Conservation (phyloP, 2,329 filamentous ascomycete species). For the Neopestalotiopsis clavispora region DNA sequence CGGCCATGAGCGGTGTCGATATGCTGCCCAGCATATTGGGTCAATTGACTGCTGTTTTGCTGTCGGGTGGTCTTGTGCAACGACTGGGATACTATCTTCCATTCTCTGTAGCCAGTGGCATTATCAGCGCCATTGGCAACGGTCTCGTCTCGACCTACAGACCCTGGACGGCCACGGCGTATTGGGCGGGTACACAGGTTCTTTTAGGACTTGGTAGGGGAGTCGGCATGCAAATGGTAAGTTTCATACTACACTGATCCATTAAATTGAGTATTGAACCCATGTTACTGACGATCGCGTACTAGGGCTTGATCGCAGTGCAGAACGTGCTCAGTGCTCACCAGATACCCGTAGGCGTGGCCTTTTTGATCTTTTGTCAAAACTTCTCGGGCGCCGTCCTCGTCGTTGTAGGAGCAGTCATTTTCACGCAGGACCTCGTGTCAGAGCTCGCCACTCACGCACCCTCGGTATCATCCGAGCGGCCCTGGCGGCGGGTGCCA, state of each 20-base stretch:
- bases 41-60: slow-evolving; percentile 63
- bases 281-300: not conserved
- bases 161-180: slow-evolving; percentile 27
- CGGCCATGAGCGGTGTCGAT: slow-evolving; percentile 37
- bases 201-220: slow-evolving; percentile 31
- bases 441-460: slow-evolving; percentile 26
- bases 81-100: slow-evolving; percentile 34
- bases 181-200: slow-evolving; percentile 36
- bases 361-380: slow-evolving; percentile 35
- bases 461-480: slow-evolving; percentile 30
- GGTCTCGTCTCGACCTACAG: slow-evolving; percentile 35
- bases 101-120: slow-evolving; percentile 29
- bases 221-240: slow-evolving; percentile 29
- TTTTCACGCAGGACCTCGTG: slow-evolving; percentile 32
- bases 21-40: slow-evolving; percentile 35
- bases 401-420: slow-evolving; percentile 33
- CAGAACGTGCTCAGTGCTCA: slow-evolving; percentile 31
- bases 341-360: slow-evolving; percentile 32
- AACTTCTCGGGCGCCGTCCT: slow-evolving; percentile 32
- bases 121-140: slow-evolving; percentile 26
- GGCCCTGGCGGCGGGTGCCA: slow-evolving; percentile 32
- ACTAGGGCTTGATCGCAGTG: slow-evolving; percentile 30
- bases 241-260: not conserved
- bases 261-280: too few species aligned
- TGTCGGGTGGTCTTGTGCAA: slow-evolving; percentile 36